Evolutionary conservation across 1,284 basidiomycete genomes (phyloP).

Genomic region (Boletus mariae): DNA sequence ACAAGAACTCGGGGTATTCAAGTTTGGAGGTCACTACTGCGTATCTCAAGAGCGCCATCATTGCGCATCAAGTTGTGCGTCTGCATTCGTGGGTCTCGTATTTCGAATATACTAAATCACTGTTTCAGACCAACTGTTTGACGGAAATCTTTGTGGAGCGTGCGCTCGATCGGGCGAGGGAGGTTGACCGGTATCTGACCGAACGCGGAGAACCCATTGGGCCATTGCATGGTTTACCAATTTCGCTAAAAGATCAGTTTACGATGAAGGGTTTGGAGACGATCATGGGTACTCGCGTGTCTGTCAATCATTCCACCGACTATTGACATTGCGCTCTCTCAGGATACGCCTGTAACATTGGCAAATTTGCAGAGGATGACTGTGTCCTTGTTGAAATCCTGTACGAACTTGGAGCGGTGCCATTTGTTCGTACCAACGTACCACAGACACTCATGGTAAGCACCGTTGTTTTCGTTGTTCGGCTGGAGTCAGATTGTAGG

Average conservation of each 20-base stretch:
- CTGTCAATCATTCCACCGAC: neutral
- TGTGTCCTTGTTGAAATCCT: slow-evolving; percentile 54
- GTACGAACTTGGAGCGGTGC: slow-evolving; percentile 60
- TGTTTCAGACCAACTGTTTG: slow-evolving; percentile 57
- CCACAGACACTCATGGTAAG: slow-evolving; percentile 65
- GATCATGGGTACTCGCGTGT: slow-evolving; percentile 41
- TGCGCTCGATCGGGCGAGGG: slow-evolving; percentile 52
- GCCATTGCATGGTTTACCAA: slow-evolving; percentile 58
- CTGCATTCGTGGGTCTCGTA: neutral
- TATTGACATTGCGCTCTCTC: neutral
- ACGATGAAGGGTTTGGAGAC: slow-evolving; percentile 52
- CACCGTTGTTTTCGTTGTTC: neutral
- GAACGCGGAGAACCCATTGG: slow-evolving; percentile 34
- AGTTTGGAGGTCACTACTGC: slow-evolving; percentile 68
- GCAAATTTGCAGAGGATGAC: slow-evolving; percentile 50
- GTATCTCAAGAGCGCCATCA: slow-evolving; percentile 74
- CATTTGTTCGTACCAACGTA: slow-evolving; percentile 71
- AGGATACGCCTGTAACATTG: slow-evolving; percentile 64
- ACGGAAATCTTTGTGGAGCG: slow-evolving; percentile 66
- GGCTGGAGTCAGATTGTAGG: neutral
- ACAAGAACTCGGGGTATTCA: slow-evolving; percentile 38
- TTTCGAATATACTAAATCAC: neutral
- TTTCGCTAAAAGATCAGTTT: slow-evolving; percentile 64
- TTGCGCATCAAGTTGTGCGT: slow-evolving; percentile 80
- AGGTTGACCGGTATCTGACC: slow-evolving; percentile 54